Percentiles rank a stretch among this genome's conserved stretches.
Evolutionary conservation across 2,329 filamentous ascomycete genomes (phyloP).

Genomic region (Trichoderma asperellum): DNA sequence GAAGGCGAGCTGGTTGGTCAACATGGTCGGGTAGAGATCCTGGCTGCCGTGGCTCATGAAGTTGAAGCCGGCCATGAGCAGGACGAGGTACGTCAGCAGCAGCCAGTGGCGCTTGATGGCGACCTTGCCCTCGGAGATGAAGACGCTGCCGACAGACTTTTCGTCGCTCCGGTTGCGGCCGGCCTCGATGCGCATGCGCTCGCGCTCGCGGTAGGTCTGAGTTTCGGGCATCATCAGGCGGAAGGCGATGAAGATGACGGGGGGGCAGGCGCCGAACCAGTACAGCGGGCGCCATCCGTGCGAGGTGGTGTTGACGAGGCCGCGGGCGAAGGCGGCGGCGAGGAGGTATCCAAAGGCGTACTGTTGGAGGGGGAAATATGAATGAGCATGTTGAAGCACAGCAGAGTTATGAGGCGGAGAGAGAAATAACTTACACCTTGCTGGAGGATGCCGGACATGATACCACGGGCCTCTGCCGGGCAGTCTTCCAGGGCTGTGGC

Average conservation of each 20-base stretch:
- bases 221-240: conserved; percentile 81
- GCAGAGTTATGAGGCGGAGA: no score
- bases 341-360: conserved; percentile 70
- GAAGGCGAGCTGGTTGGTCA: conserved; percentile 60
- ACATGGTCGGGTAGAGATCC: conserved; percentile 64
- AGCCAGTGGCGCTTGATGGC: conserved; percentile 81
- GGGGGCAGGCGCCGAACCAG: conserved; percentile 86
- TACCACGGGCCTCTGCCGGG: conserved; percentile 67
- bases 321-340: conserved; percentile 62
- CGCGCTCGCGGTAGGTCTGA: conserved; percentile 68
- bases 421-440: conserved; percentile 56
- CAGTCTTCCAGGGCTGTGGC: conserved; percentile 79
- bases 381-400: no score
- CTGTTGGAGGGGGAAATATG: conserved; percentile 32
- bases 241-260: conserved; percentile 78
- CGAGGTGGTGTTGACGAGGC: conserved; percentile 73
- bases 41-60: conserved; percentile 83
- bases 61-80: conserved; percentile 90
- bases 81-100: conserved; percentile 76
- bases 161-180: conserved; percentile 32
- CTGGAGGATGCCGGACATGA: conserved; percentile 77
- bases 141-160: conserved; percentile 56
- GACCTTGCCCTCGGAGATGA: conserved; percentile 76
- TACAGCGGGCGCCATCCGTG: conserved; percentile 84
- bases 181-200: conserved; percentile 60